These are phyloP conservation scores for Gossypium australe DNA, from an alignment of 345 rosid species.

Conservation along the genomic window DNA sequence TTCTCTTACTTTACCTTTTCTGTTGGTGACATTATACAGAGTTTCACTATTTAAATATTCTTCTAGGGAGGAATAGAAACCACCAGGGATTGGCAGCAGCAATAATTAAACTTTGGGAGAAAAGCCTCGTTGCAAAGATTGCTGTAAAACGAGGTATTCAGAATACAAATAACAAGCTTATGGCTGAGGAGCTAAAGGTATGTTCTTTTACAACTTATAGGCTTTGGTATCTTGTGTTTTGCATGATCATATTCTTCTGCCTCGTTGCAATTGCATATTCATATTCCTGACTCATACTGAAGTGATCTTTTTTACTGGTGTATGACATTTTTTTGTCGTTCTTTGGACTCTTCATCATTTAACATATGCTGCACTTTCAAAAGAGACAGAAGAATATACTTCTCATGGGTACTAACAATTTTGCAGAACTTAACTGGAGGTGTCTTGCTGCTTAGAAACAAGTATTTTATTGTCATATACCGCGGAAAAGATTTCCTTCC, in stretches of 20 bases:
- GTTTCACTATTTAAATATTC: slow-evolving; percentile 22
- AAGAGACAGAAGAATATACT: background rate
- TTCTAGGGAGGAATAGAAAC: slow-evolving; percentile 84
- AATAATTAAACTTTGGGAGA: slow-evolving; percentile 88
- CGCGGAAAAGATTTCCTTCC: slow-evolving; percentile 99
- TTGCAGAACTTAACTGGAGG: slow-evolving; percentile 85
- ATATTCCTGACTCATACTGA: too few species aligned
- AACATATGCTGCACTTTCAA: background rate
- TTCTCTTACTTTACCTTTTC: slow-evolving; percentile 9
- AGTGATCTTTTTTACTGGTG: background rate
- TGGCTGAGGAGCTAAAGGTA: slow-evolving; percentile 96
- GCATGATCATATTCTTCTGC: background rate
- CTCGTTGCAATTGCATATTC: too few species aligned
- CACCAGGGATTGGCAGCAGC: slow-evolving; percentile 96
- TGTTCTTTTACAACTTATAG: slow-evolving; percentile 16
- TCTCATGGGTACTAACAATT: slow-evolving; percentile 10
- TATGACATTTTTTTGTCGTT: background rate
- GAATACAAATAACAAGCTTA: slow-evolving; percentile 93
- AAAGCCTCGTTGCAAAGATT: slow-evolving; percentile 75
- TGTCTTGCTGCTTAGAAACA: slow-evolving; percentile 85
- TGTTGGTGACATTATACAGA: slow-evolving; percentile 11
- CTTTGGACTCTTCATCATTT: background rate
- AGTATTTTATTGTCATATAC: slow-evolving; percentile 84
- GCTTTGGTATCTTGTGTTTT: background rate
- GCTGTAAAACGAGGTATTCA: slow-evolving; percentile 97